Conservation (phyloP, 2,329 filamentous ascomycete species). For the Calonectria henricotiae region DNA sequence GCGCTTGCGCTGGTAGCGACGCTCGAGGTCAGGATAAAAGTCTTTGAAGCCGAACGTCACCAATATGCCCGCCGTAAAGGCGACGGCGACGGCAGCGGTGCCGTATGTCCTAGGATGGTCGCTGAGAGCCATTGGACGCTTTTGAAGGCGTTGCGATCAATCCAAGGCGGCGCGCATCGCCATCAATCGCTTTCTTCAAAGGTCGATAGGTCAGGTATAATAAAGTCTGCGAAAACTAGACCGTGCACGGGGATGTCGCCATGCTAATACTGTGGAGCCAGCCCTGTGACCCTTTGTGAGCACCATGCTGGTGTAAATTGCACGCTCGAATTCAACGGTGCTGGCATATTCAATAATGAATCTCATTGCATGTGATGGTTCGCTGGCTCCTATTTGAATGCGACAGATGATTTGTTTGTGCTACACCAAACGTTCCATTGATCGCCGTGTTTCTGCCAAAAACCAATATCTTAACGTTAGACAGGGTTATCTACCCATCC, state of each 20-base stretch:
- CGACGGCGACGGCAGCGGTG: conserved; percentile 77
- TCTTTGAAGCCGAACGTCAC: conserved; percentile 86
- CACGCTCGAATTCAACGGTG: too few relatives aligned
- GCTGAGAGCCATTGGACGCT: conserved; percentile 70
- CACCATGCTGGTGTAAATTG: conserved; percentile 3
- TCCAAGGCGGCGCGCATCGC: conserved; percentile 11
- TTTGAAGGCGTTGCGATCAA: conserved; percentile 3
- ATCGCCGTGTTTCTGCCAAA: too few relatives aligned
- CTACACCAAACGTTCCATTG: too few relatives aligned
- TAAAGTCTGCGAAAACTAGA: conserved; percentile 17
- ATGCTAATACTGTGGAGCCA: conserved; percentile 26
- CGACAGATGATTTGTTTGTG: too few relatives aligned
- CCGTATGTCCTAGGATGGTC: conserved; percentile 76
- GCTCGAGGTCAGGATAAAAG: conserved; percentile 82
- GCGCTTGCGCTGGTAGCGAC: conserved; percentile 70
- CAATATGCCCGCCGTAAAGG: conserved; percentile 84
- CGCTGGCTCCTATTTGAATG: too few relatives aligned
- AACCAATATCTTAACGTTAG: too few relatives aligned
- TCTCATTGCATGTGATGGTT: too few relatives aligned
- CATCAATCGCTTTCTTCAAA: conserved; percentile 8
- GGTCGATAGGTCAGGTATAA: not conserved
- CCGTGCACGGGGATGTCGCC: conserved; percentile 31
- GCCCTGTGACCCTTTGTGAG: not conserved
- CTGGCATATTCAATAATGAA: too few relatives aligned
- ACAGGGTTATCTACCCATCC: too few relatives aligned